phyloP scores from a whole-genome alignment of 805 yeast genomes.

The Komagataella phaffii region DNA sequence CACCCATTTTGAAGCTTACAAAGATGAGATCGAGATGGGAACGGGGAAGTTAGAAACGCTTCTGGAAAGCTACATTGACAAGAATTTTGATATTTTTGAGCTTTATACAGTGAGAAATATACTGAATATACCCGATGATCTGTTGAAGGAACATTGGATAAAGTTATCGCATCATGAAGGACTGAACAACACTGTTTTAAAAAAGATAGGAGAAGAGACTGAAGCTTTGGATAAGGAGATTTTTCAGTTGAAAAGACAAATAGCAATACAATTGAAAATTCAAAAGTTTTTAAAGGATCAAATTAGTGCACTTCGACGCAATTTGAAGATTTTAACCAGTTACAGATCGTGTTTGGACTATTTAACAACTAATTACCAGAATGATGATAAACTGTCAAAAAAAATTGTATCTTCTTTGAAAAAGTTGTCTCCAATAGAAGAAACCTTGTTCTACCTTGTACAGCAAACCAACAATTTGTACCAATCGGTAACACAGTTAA shows the following conservation, averaged over 20 bases:
- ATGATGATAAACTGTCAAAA: neutral
- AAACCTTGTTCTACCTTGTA: conserved; percentile 1
- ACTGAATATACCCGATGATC: conserved; percentile 51
- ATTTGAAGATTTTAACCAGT: neutral
- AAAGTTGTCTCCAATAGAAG: conserved; percentile 1
- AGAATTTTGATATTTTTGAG: conserved; percentile 78
- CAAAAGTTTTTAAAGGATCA: conserved; percentile 1
- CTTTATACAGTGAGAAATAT: conserved; percentile 70
- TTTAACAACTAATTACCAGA: neutral
- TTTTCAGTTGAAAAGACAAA: conserved; percentile 1
- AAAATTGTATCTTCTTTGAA: neutral
- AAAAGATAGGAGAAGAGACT: conserved; percentile 7
- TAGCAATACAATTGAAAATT: conserved; percentile 1
- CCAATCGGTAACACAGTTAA: neutral
- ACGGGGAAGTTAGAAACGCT: conserved; percentile 70
- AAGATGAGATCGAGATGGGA: conserved; percentile 54
- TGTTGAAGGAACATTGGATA: conserved; percentile 54
- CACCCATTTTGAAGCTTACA: conserved; percentile 7
- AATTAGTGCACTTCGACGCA: neutral
- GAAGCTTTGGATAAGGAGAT: conserved; percentile 1
- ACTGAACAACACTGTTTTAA: conserved; percentile 17
- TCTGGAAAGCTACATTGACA: conserved; percentile 63
- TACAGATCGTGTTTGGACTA: neutral
- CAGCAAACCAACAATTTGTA: neutral
- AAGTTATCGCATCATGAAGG: conserved; percentile 56